Conservation (phyloP, 2,329 filamentous ascomycete species). For the Furcasterigmium furcatum region DNA sequence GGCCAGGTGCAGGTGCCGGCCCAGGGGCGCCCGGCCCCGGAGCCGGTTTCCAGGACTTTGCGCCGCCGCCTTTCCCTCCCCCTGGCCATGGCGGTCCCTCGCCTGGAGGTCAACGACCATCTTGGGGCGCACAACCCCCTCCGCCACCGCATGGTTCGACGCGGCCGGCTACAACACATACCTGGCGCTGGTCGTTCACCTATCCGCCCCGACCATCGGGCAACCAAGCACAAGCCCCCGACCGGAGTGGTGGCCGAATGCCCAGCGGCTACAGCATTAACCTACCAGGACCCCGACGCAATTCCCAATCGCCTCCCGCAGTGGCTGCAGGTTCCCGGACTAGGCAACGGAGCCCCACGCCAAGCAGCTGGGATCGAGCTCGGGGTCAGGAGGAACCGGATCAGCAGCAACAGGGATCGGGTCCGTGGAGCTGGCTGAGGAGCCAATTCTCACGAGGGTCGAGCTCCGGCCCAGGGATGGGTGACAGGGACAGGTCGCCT, state of each 20-base stretch:
- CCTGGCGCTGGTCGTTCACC: conserved; percentile 2
- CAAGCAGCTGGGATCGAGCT: conserved; percentile 24
- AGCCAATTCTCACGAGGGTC: conserved; percentile 29
- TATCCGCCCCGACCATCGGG: conserved; percentile 1
- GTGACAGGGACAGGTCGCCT: neutral
- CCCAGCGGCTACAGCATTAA: conserved; percentile 6
- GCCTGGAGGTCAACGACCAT: neutral
- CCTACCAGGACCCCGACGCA: conserved; percentile 24
- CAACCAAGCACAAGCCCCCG: neutral
- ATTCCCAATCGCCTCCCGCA: conserved; percentile 32
- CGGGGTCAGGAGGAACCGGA: conserved; percentile 17
- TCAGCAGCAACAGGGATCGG: conserved; percentile 26
- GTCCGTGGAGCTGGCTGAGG: conserved; percentile 41
- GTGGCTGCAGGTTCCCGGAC: conserved; percentile 24
- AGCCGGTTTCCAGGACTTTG: neutral
- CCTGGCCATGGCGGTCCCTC: neutral
- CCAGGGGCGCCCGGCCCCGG: neutral
- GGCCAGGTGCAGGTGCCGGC: conserved; percentile 5
- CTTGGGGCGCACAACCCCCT: neutral
- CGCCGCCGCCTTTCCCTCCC: neutral
- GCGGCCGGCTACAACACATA: neutral
- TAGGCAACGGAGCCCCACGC: conserved; percentile 35
- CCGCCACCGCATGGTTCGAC: neutral
- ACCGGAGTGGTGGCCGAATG: conserved; percentile 4
- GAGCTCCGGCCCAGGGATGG: conserved; percentile 3